Evolutionary conservation across 2,329 filamentous ascomycete genomes (phyloP).

Genomic region (Xylaria sp.): DNA sequence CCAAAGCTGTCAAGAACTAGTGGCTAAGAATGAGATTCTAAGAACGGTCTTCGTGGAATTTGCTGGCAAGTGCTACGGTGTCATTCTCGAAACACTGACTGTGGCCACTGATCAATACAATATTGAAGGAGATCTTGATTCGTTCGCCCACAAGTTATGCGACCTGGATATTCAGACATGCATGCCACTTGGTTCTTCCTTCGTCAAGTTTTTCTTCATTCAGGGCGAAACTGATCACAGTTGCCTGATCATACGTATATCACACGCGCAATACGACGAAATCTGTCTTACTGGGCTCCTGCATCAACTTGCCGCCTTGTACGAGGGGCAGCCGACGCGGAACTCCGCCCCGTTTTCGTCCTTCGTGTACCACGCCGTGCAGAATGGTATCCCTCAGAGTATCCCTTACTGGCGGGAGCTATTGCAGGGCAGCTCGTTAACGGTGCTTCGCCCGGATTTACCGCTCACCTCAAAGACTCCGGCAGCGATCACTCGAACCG

Average conservation of each 20-base stretch:
- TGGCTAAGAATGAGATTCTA: conserved; percentile 71
- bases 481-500: conserved; percentile 55
- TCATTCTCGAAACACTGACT: conserved; percentile 66
- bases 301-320: conserved; percentile 68
- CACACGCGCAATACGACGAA: conserved; percentile 76
- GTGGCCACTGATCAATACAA: conserved; percentile 64
- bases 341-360: conserved; percentile 57
- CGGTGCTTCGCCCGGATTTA: conserved; percentile 53
- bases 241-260: conserved; percentile 69
- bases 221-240: conserved; percentile 52
- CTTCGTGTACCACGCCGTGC: conserved; percentile 58
- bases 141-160: conserved; percentile 65
- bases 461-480: conserved; percentile 54
- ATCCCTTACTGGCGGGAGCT: conserved; percentile 71
- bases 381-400: conserved; percentile 58
- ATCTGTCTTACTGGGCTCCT: conserved; percentile 73
- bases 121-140: conserved; percentile 61
- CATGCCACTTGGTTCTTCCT: conserved; percentile 68
- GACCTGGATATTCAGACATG: conserved; percentile 65
- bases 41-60: conserved; percentile 72
- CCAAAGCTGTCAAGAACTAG: conserved; percentile 64
- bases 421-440: conserved; percentile 65
- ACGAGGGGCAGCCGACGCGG: conserved; percentile 48
- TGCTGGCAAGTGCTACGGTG: conserved; percentile 62
- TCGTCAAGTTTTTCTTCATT: conserved; percentile 69